phyloP scores from a whole-genome alignment of 1,284 basidiomycete species.

The Moesziomyces sp. region DNA sequence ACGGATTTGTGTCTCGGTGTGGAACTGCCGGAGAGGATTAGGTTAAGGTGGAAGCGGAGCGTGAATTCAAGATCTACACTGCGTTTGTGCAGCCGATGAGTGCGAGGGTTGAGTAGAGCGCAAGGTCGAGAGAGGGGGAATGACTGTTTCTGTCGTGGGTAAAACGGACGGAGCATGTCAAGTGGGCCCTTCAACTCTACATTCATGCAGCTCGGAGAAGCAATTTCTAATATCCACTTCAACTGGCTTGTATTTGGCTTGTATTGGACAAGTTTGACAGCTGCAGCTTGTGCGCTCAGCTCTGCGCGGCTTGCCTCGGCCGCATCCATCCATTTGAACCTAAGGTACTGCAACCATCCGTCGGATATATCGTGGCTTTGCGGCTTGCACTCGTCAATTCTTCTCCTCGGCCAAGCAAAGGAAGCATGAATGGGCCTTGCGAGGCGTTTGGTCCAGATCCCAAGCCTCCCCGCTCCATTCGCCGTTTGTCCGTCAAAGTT shows the following conservation, averaged over 20 bases:
- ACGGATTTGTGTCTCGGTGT: too few relatives aligned
- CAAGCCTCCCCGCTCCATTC: background rate
- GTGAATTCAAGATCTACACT: conserved; percentile 25
- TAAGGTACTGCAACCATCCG: background rate
- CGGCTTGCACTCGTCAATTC: too few relatives aligned
- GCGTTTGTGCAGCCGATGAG: background rate
- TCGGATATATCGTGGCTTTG: background rate
- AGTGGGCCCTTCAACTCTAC: conserved; percentile 6
- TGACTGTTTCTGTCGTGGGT: conserved; percentile 22
- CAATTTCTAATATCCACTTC: conserved; percentile 2
- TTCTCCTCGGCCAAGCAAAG: too few relatives aligned
- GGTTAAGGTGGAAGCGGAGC: conserved; percentile 5
- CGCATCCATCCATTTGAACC: background rate
- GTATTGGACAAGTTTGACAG: conserved; percentile 5
- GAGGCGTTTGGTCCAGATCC: background rate
- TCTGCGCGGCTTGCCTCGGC: too few relatives aligned
- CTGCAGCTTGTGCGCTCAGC: background rate
- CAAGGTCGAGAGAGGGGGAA: background rate
- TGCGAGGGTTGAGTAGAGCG: background rate
- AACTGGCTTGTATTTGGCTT: background rate
- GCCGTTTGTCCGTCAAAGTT: background rate
- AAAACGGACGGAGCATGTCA: conserved; percentile 8
- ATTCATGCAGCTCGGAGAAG: conserved; percentile 19
- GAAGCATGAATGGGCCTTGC: background rate
- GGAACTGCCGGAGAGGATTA: background rate